Evolutionary conservation across 306 rosid species (phyloP).

Genomic region (Quercus robur): DNA sequence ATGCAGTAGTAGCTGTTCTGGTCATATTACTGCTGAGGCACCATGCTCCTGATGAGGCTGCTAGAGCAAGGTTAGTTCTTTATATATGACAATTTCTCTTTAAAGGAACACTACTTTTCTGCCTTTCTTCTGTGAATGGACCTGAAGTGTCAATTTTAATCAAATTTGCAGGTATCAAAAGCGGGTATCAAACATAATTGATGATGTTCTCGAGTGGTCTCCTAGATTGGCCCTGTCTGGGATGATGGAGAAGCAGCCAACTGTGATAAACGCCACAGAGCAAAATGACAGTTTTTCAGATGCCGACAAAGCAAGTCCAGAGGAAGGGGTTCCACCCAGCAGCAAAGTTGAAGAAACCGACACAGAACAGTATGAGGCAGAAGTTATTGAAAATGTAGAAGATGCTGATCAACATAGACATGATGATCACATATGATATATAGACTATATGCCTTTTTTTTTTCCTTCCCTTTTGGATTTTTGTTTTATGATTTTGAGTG

Average conservation of each 20-base stretch:
- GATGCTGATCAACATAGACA: slow-evolving; percentile 53
- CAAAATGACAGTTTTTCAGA: slow-evolving; percentile 28
- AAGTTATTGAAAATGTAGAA: slow-evolving; percentile 34
- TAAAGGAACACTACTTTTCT: background rate
- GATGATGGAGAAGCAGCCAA: slow-evolving; percentile 90
- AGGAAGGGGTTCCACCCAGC: slow-evolving; percentile 33
- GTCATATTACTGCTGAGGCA: slow-evolving; percentile 84
- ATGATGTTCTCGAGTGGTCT: slow-evolving; percentile 96
- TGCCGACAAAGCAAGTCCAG: slow-evolving; percentile 34
- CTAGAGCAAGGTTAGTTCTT: slow-evolving; percentile 84
- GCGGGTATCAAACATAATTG: slow-evolving; percentile 91
- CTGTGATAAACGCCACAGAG: slow-evolving; percentile 59
- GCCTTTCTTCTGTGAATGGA: background rate
- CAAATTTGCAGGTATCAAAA: slow-evolving; percentile 69
- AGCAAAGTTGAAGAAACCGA: slow-evolving; percentile 32
- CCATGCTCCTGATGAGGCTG: slow-evolving; percentile 99
- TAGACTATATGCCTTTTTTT: slow-evolving; percentile 27
- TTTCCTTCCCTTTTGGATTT: background rate
- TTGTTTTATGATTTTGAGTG: slow-evolving; percentile 45
- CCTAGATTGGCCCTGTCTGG: slow-evolving; percentile 94
- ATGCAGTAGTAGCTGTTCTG: slow-evolving; percentile 71
- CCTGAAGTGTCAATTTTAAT: slow-evolving; percentile 8
- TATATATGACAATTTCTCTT: background rate
- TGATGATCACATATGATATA: slow-evolving; percentile 35
- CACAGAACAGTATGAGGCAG: slow-evolving; percentile 41